Evolutionary conservation across 176 grass and related monocot genomes (phyloP).

Genomic region (Eleusine indica): DNA sequence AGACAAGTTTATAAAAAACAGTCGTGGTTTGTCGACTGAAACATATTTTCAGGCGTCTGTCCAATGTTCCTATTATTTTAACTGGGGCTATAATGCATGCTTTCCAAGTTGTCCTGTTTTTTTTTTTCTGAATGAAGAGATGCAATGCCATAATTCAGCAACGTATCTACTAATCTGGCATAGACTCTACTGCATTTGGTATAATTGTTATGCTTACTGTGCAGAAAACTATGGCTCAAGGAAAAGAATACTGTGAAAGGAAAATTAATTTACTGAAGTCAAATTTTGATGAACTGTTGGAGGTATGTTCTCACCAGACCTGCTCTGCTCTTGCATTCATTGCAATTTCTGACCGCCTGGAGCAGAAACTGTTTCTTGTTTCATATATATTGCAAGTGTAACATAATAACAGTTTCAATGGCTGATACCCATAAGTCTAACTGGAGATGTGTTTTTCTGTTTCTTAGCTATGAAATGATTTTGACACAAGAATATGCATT

Average conservation of each 20-base stretch:
- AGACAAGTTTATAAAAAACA: too few species aligned
- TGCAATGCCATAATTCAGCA: background rate
- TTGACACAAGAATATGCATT: background rate
- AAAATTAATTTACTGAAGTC: slow-evolving; percentile 89
- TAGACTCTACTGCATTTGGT: background rate
- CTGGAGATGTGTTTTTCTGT: background rate
- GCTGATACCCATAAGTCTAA: background rate
- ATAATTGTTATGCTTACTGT: slow-evolving; percentile 19
- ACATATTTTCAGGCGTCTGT: too few species aligned
- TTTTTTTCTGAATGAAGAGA: background rate
- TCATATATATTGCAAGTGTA: background rate
- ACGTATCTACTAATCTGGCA: slow-evolving; percentile 7
- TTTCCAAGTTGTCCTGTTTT: background rate
- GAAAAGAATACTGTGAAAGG: slow-evolving; percentile 94
- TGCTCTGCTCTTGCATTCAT: slow-evolving; percentile 11
- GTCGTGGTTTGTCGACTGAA: too few species aligned
- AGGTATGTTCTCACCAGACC: slow-evolving; percentile 53
- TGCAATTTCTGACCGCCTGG: slow-evolving; percentile 30
- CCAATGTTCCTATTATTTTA: background rate
- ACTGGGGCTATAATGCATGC: background rate
- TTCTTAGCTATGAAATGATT: background rate
- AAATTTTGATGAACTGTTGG: slow-evolving; percentile 85
- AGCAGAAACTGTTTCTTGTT: background rate
- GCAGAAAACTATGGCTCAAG: slow-evolving; percentile 92
- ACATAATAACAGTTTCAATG: background rate